A percentile compares a stretch with the other conserved stretches of the same genome.
Evolutionary conservation across 2,329 filamentous ascomycete genomes (phyloP).

Genomic region (Parascedosporium putredinis): DNA sequence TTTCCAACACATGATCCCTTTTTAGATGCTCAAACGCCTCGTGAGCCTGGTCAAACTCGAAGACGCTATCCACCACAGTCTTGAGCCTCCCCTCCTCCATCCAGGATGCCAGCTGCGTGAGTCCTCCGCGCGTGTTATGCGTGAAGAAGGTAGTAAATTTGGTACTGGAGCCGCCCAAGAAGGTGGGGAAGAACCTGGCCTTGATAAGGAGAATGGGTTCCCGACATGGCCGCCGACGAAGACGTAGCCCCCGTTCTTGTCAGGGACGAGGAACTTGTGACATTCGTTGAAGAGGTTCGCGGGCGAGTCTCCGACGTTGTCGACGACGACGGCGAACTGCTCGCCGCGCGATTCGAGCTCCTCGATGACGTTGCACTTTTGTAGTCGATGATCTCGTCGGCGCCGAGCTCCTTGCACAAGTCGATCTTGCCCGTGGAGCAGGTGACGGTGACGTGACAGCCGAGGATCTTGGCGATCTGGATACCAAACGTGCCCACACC

Average conservation of each 20-base stretch:
- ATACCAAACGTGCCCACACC: slow-evolving; percentile 52
- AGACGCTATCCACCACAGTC: slow-evolving; percentile 42
- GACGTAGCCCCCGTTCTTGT: slow-evolving; percentile 38
- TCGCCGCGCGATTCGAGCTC: slow-evolving; percentile 34
- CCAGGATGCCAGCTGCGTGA: slow-evolving; percentile 42
- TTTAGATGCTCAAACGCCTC: slow-evolving; percentile 48
- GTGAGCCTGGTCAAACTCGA: slow-evolving; percentile 42
- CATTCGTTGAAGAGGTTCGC: slow-evolving; percentile 40
- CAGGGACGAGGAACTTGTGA: slow-evolving; percentile 36
- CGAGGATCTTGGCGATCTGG: slow-evolving; percentile 53
- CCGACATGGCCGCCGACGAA: slow-evolving; percentile 33
- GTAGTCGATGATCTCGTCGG: slow-evolving; percentile 57
- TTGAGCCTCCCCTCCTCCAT: slow-evolving; percentile 47
- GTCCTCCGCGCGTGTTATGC: slow-evolving; percentile 31
- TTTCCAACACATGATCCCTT: slow-evolving; percentile 50
- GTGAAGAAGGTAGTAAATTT: slow-evolving; percentile 29
- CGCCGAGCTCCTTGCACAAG: slow-evolving; percentile 48
- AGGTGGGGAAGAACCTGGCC: slow-evolving; percentile 20
- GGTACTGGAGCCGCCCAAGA: slow-evolving; percentile 29
- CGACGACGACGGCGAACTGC: slow-evolving; percentile 42
- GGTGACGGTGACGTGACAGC: slow-evolving; percentile 48
- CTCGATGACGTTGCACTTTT: slow-evolving; percentile 36
- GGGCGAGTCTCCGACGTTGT: slow-evolving; percentile 44
- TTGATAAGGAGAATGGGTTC: slow-evolving; percentile 16
- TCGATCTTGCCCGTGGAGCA: slow-evolving; percentile 51